Evolutionary conservation across 306 rosid species (phyloP).

Genomic region (Cajanus cajan): DNA sequence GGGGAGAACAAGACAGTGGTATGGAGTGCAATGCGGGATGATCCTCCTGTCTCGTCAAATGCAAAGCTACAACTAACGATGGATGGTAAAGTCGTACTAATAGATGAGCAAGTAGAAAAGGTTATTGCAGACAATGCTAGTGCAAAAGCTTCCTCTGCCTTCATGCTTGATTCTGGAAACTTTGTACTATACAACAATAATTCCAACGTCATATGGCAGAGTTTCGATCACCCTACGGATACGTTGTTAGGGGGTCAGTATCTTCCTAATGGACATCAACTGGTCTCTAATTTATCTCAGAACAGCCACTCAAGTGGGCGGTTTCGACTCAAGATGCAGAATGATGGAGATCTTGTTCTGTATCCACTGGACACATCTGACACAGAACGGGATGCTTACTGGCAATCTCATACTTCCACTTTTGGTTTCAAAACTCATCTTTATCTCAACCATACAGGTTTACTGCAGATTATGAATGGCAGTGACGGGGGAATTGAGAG

Average conservation of each 20-base stretch:
- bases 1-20: background rate
- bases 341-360: constrained; percentile 35
- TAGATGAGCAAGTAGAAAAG: background rate
- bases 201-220: constrained; percentile 34
- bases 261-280: background rate
- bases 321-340: constrained; percentile 27
- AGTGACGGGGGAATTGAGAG: background rate
- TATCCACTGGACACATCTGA: constrained; percentile 17
- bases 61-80: constrained; percentile 26
- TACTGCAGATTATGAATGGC: background rate
- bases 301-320: constrained; percentile 22
- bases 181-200: constrained; percentile 17
- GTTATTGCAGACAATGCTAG: background rate
- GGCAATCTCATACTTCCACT: background rate
- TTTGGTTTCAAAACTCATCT: background rate
- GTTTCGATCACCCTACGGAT: constrained; percentile 38
- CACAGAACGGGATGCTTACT: background rate
- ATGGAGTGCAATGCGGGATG: constrained; percentile 40
- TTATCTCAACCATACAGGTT: constrained; percentile 21
- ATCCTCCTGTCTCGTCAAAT: constrained; percentile 26
- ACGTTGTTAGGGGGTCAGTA: constrained; percentile 33
- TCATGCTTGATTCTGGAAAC: constrained; percentile 44
- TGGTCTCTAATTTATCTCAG: constrained; percentile 23
- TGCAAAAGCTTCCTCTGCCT: constrained; percentile 34
- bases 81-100: constrained; percentile 24